Evolutionary conservation across 371 early-diverging fungal genomes (phyloP).

Genomic region (Dichotomocladium elegans): DNA sequence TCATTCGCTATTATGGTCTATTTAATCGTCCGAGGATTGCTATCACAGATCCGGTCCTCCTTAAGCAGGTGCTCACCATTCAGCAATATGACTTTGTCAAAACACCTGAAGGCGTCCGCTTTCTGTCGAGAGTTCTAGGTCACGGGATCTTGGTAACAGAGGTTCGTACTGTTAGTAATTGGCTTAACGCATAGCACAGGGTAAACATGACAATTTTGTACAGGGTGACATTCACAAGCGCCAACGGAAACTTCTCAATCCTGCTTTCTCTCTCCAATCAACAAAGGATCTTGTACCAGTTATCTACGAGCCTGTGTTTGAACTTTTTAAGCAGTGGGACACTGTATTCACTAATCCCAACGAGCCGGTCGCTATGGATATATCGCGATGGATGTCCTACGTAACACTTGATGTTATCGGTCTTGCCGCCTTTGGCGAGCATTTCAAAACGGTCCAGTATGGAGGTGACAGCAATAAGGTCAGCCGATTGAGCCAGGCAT

Average conservation of each 20-base stretch:
- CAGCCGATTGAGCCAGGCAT: constrained; percentile 46
- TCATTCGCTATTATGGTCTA: constrained; percentile 43
- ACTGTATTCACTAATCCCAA: constrained; percentile 23
- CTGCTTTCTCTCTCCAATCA: constrained; percentile 54
- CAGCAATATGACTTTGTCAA: constrained; percentile 55
- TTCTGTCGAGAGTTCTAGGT: constrained; percentile 44
- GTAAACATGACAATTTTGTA: not conserved
- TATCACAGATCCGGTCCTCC: constrained; percentile 46
- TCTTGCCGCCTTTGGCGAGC: constrained; percentile 37
- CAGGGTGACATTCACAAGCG: constrained; percentile 46
- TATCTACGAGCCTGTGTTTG: constrained; percentile 31
- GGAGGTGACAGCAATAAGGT: constrained; percentile 6
- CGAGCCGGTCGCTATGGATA: constrained; percentile 13
- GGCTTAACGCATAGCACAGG: constrained; percentile 43
- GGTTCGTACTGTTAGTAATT: constrained; percentile 41
- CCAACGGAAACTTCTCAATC: constrained; percentile 68
- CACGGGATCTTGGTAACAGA: not conserved
- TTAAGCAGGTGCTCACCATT: constrained; percentile 49
- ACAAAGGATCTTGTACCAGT: constrained; percentile 44
- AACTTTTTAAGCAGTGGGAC: not conserved
- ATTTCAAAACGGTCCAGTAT: constrained; percentile 14
- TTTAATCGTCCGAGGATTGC: constrained; percentile 43
- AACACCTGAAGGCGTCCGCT: constrained; percentile 21
- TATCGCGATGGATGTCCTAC: constrained; percentile 33
- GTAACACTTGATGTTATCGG: constrained; percentile 50